These are phyloP conservation scores for Vaccinium vitisidaea DNA, from an alignment of 148 eudicot species.

Conservation along the genomic window DNA sequence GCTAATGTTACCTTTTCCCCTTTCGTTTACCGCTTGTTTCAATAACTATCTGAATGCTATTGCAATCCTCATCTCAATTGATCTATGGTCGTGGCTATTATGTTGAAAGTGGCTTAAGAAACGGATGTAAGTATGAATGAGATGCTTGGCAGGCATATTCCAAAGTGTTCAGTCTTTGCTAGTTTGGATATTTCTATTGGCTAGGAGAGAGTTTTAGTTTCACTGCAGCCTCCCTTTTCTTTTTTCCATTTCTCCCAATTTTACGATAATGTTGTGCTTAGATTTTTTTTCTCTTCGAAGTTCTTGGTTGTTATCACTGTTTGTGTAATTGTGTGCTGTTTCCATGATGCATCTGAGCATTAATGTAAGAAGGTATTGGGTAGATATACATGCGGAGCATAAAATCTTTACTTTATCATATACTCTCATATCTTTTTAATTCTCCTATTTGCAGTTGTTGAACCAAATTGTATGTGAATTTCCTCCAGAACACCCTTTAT, in stretches of 20 bases:
- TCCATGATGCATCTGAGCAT: not conserved
- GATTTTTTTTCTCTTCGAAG: not conserved
- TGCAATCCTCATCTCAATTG: not conserved
- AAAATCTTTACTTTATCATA: not conserved
- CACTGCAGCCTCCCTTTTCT: not conserved
- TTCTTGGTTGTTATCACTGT: not conserved
- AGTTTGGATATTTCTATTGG: not conserved
- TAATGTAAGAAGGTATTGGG: not conserved
- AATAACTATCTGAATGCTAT: not conserved
- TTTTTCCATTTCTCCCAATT: not conserved
- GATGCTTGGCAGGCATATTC: not conserved
- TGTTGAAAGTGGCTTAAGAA: not conserved
- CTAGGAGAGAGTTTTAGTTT: not conserved
- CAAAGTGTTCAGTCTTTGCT: not conserved
- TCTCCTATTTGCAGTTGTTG: conserved; percentile 48
- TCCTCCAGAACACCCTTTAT: conserved; percentile 75
- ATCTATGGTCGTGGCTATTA: not conserved
- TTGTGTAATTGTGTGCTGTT: not conserved
- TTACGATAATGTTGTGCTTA: not conserved
- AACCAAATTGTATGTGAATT: conserved; percentile 79
- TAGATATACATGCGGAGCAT: not conserved
- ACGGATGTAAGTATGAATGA: not conserved
- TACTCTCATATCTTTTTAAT: not conserved
- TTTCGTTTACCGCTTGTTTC: not conserved
- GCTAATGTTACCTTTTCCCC: not conserved